Evolutionary conservation across 805 yeast genomes (phyloP).

Genomic region (Grigorovia jiainica): DNA sequence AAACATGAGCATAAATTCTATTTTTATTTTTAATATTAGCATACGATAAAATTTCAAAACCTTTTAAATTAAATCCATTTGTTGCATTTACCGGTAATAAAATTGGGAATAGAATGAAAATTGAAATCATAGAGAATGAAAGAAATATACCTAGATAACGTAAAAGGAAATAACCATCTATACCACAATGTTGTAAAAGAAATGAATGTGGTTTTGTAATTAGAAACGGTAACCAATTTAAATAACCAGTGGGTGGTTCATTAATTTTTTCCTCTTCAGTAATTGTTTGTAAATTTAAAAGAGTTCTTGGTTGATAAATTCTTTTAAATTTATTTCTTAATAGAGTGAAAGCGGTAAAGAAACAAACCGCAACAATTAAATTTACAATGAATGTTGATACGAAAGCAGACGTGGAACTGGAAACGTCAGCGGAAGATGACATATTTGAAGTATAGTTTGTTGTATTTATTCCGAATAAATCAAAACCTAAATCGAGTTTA

Average conservation of each 20-base stretch:
- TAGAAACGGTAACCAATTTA: conserved; percentile 48
- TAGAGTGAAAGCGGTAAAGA: conserved; percentile 48
- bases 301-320: conserved; percentile 74
- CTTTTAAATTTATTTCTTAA: conserved; percentile 57
- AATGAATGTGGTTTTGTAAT: conserved; percentile 49
- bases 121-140: conserved; percentile 42
- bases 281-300: conserved; percentile 28
- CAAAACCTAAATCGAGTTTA: background rate
- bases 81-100: conserved; percentile 68
- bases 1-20: conserved; percentile 65
- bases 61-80: conserved; percentile 44
- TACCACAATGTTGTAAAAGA: conserved; percentile 58
- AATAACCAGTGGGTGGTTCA: conserved; percentile 53
- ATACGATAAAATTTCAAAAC: conserved; percentile 57
- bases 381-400: conserved; percentile 64
- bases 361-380: conserved; percentile 47
- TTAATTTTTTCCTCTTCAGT: conserved; percentile 47
- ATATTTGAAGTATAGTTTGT: background rate
- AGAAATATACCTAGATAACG: conserved; percentile 53
- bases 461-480: background rate
- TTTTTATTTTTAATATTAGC: conserved; percentile 54
- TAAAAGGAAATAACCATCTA: conserved; percentile 69
- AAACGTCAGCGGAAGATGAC: conserved; percentile 13
- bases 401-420: conserved; percentile 67
- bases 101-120: conserved; percentile 54